These are phyloP conservation scores for Dendrobium catenatum DNA, from an alignment of 106 monocot genomes.

Conservation along the genomic window DNA sequence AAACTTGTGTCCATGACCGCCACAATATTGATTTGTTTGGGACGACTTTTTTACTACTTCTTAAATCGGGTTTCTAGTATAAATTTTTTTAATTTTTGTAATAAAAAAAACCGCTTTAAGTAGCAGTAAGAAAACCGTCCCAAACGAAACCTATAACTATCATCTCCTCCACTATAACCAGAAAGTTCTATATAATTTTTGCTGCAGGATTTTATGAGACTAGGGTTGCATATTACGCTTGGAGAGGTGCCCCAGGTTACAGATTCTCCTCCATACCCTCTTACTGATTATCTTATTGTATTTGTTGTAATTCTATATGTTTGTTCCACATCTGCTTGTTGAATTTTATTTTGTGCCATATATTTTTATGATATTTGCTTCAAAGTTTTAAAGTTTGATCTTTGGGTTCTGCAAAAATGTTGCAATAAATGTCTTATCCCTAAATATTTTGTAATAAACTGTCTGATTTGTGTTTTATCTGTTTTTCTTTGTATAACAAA, in stretches of 20 bases:
- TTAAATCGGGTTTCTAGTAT: too few species aligned
- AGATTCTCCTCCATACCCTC: conserved; percentile 19
- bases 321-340: not conserved
- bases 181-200: not conserved
- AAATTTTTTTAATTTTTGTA: too few species aligned
- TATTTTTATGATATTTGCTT: conserved; percentile 1
- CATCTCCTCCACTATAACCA: not conserved
- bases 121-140: too few species aligned
- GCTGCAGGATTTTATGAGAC: conserved; percentile 30
- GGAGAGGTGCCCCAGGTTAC: conserved; percentile 27
- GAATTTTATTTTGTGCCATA: not conserved
- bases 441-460: too few species aligned
- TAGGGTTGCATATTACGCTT: conserved; percentile 25
- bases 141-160: too few species aligned
- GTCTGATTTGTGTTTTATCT: too few species aligned
- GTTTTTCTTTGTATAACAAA: too few species aligned
- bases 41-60: too few species aligned
- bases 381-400: not conserved
- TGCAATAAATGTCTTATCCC: not conserved
- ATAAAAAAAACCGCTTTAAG: too few species aligned
- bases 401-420: not conserved
- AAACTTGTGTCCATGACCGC: too few species aligned
- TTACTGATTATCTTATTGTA: not conserved
- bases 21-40: too few species aligned
- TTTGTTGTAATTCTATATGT: not conserved